Conservation (phyloP, 441 rosid genomes). For the Jatropha multifida region DNA sequence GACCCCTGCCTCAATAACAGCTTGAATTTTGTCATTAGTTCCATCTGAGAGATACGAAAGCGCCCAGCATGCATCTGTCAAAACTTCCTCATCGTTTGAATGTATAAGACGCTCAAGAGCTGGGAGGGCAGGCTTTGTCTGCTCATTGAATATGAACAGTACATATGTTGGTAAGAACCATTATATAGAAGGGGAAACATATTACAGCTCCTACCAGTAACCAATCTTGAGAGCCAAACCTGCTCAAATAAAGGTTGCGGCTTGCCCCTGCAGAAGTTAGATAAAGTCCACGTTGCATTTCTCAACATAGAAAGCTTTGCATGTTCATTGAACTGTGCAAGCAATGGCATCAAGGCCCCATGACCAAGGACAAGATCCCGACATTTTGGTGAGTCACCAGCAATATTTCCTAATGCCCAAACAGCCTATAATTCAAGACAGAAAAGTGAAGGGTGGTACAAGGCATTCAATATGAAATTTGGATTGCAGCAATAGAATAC, state of each 20-base stretch:
- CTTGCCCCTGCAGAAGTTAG: constrained; percentile 85
- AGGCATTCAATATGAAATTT: neutral
- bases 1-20: constrained; percentile 67
- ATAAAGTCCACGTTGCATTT: constrained; percentile 92
- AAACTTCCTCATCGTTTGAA: constrained; percentile 76
- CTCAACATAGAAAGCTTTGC: constrained; percentile 84
- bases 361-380: constrained; percentile 75
- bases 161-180: constrained; percentile 16
- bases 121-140: constrained; percentile 54
- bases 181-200: neutral
- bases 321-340: constrained; percentile 66
- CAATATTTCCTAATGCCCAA: constrained; percentile 89
- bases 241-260: constrained; percentile 80
- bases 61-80: constrained; percentile 89
- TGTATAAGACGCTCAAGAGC: constrained; percentile 60
- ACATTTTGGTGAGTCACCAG: constrained; percentile 87
- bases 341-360: constrained; percentile 65
- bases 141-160: constrained; percentile 38
- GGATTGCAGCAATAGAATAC: neutral
- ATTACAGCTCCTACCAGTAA: neutral
- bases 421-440: constrained; percentile 51
- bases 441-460: neutral
- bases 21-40: constrained; percentile 74
- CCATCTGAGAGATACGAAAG: constrained; percentile 86
- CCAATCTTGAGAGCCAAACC: constrained; percentile 34